phyloP scores from a whole-genome alignment of 495 filamentous ascomycete genomes.

The Hypoxylon rickii region DNA sequence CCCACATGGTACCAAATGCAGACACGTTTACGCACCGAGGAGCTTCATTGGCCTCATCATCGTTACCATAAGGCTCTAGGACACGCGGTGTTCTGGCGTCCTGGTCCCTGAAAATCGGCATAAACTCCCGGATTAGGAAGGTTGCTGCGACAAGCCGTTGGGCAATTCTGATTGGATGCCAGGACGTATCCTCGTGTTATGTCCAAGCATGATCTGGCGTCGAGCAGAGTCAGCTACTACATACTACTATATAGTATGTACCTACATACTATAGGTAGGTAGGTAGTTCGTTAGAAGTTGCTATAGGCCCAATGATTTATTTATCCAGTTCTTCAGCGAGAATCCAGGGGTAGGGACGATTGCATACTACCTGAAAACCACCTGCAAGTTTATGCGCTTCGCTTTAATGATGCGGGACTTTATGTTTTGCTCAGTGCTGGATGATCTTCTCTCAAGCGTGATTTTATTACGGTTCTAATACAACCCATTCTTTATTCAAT shows the following conservation, averaged over 20 bases:
- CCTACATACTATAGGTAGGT: too few relatives aligned
- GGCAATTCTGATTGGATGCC: conserved; percentile 17
- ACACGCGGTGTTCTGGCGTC: conserved; percentile 1
- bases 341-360: too few relatives aligned
- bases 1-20: background rate
- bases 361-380: too few relatives aligned
- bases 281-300: too few relatives aligned
- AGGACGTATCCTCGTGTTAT: too few relatives aligned
- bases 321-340: too few relatives aligned
- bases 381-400: too few relatives aligned
- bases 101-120: conserved; percentile 30
- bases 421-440: conserved; percentile 1
- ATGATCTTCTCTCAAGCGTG: conserved; percentile 21
- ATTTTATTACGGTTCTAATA: conserved; percentile 24
- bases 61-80: background rate
- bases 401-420: too few relatives aligned
- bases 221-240: too few relatives aligned
- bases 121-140: conserved; percentile 33
- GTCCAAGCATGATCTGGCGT: too few relatives aligned
- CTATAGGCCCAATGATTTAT: too few relatives aligned
- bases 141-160: conserved; percentile 9
- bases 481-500: conserved; percentile 24
- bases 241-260: too few relatives aligned
- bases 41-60: conserved; percentile 27
- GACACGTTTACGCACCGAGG: conserved; percentile 20